Conservation (phyloP, 163 green algal genomes). For the Scenedesmus sp. region DNA sequence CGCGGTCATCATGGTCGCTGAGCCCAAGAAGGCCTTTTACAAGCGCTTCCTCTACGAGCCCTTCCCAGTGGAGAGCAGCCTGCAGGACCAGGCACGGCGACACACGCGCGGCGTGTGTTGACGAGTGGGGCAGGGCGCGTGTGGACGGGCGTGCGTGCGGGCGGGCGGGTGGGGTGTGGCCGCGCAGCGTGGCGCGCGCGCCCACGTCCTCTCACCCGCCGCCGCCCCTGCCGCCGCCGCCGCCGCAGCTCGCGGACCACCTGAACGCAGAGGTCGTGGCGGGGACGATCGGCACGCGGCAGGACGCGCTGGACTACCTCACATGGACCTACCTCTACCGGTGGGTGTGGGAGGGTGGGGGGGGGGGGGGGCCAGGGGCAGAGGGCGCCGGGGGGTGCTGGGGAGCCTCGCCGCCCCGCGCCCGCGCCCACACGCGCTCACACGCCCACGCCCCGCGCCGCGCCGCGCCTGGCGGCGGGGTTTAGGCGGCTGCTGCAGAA, state of each 20-base stretch:
- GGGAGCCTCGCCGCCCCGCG: not conserved
- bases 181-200: no score
- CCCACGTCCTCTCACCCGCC: not conserved
- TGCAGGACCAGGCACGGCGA: conserved; percentile 73
- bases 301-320: conserved; percentile 93
- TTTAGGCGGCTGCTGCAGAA: conserved; percentile 80
- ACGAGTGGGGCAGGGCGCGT: no score
- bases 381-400: not conserved
- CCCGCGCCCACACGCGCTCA: no score
- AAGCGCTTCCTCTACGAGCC: conserved; percentile 98
- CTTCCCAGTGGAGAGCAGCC: conserved; percentile 94
- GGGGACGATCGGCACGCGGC: conserved; percentile 83
- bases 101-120: no score
- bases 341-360: no score
- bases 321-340: conserved; percentile 97
- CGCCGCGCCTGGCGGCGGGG: no score
- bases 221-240: not conserved
- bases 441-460: no score
- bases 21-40: conserved; percentile 99
- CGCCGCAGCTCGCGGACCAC: conserved; percentile 80
- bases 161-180: no score
- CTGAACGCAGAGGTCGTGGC: conserved; percentile 93
- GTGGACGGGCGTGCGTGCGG: no score
- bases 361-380: no score
- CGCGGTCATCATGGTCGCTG: conserved; percentile 95